phyloP scores from a whole-genome alignment of 148 eudicot species.

The Diospyros kaki region DNA sequence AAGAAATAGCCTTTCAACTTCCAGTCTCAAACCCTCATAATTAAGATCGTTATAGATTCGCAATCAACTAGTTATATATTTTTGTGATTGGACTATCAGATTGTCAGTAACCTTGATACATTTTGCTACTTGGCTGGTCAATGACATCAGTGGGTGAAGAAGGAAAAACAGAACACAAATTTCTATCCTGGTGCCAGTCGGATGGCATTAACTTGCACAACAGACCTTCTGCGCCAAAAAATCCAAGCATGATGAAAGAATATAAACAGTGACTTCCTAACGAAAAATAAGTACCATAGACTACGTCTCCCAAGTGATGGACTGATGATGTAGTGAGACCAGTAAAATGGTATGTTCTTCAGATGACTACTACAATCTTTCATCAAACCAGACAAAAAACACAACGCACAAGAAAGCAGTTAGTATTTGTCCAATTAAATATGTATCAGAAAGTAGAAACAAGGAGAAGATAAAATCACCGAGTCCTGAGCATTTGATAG shows the following conservation, averaged over 20 bases:
- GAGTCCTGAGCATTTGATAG: background rate
- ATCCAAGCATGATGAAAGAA: background rate
- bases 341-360: background rate
- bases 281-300: background rate
- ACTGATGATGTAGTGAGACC: background rate
- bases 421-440: background rate
- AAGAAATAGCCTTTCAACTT: too few relatives aligned
- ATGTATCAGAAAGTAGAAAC: background rate
- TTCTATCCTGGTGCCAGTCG: background rate
- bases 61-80: too few relatives aligned
- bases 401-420: background rate
- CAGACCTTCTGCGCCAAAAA: background rate
- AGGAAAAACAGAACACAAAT: background rate
- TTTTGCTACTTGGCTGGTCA: conserved; percentile 1
- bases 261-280: background rate
- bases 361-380: background rate
- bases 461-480: background rate
- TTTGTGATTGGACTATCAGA: background rate
- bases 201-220: background rate
- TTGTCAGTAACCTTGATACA: background rate
- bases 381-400: background rate
- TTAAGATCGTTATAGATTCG: too few relatives aligned
- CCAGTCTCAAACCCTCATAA: too few relatives aligned
- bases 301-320: background rate
- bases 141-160: background rate